These are phyloP conservation scores for Scutellaria barbata DNA, from an alignment of 257 asterid genomes.

Conservation along the genomic window DNA sequence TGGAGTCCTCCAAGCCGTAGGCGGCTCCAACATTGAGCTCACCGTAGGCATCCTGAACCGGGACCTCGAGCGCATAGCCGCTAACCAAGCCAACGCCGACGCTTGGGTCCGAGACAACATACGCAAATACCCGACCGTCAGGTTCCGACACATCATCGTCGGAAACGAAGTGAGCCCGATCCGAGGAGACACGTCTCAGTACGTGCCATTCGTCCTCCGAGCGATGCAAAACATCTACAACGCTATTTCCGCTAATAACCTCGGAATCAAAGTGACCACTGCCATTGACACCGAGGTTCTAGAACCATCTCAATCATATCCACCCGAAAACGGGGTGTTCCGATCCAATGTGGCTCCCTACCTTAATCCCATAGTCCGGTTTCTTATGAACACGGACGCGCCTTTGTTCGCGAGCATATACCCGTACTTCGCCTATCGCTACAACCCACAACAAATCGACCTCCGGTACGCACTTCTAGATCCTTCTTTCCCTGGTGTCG, in stretches of 20 bases:
- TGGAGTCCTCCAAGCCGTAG: constrained; percentile 37
- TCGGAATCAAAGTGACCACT: constrained; percentile 33
- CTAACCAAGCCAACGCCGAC: constrained; percentile 34
- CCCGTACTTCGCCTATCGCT: constrained; percentile 36
- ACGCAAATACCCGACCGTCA: constrained; percentile 11
- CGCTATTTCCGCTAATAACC: constrained; percentile 29
- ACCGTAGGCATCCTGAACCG: constrained; percentile 40
- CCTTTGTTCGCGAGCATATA: constrained; percentile 38
- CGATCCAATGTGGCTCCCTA: constrained; percentile 19
- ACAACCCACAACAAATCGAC: background rate
- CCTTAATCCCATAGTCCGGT: constrained; percentile 25
- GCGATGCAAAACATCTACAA: constrained; percentile 34
- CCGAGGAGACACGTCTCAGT: constrained; percentile 9
- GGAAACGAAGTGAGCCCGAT: constrained; percentile 50
- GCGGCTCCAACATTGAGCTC: constrained; percentile 46
- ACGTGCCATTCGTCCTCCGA: constrained; percentile 24
- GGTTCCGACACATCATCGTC: constrained; percentile 33
- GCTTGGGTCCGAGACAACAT: constrained; percentile 46
- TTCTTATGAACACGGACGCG: constrained; percentile 12
- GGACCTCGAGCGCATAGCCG: constrained; percentile 24
- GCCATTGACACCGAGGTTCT: constrained; percentile 14
- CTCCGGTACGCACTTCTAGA: constrained; percentile 23
- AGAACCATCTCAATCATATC: background rate
- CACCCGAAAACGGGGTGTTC: constrained; percentile 29
- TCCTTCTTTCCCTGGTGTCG: background rate